These are phyloP conservation scores for Aspergillus japonicus DNA, from an alignment of 2,329 filamentous ascomycete species.

Conservation along the genomic window DNA sequence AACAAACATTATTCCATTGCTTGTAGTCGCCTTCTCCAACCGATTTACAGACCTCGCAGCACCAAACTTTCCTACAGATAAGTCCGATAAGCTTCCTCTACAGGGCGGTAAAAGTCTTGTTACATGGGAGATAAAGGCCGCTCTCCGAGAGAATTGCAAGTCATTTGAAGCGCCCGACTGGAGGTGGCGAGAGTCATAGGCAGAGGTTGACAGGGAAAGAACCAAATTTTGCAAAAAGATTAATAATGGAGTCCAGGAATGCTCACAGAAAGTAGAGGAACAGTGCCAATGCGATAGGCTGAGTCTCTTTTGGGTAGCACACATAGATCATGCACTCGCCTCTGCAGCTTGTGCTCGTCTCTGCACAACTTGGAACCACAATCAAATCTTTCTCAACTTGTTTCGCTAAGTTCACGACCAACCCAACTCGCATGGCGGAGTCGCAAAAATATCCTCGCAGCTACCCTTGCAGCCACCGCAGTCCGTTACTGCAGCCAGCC, in stretches of 20 bases:
- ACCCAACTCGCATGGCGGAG: neutral
- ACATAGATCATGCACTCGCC: neutral
- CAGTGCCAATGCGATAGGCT: constrained; percentile 11
- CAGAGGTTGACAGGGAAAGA: neutral
- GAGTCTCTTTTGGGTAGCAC: neutral
- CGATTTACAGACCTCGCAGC: constrained; percentile 9
- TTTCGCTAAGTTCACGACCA: constrained; percentile 5
- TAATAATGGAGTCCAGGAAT: neutral
- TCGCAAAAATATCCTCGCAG: too few species aligned
- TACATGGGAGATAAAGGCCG: neutral
- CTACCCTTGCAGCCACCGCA: too few species aligned
- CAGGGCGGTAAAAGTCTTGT: neutral
- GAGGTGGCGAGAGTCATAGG: neutral
- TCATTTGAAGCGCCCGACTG: neutral
- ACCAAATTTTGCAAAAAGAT: neutral
- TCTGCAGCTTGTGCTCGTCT: constrained; percentile 3
- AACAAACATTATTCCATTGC: constrained; percentile 6
- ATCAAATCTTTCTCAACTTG: constrained; percentile 9
- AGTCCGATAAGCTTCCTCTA: neutral
- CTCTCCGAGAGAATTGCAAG: constrained; percentile 9
- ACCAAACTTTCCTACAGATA: neutral
- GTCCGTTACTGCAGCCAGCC: too few species aligned
- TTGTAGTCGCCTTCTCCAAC: constrained; percentile 14
- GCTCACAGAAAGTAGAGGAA: neutral
- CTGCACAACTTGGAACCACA: constrained; percentile 6